Evolutionary conservation across 192 early-diverging fungal genomes (phyloP).

Genomic region (Chytriomyces sp.): DNA sequence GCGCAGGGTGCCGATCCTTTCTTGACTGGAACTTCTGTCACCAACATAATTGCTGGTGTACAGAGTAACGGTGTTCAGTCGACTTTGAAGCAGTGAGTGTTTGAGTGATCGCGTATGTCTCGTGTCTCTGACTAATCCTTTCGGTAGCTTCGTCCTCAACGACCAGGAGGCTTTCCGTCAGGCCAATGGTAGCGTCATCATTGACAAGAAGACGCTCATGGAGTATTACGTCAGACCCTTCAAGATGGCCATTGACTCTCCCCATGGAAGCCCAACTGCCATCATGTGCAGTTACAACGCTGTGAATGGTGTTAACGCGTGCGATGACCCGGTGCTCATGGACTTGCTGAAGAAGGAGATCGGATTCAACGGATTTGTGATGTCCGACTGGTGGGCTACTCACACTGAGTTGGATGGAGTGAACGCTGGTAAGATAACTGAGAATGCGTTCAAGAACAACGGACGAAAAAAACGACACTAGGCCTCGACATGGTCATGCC

Average conservation of each 20-base stretch:
- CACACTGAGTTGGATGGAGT: slow-evolving; percentile 60
- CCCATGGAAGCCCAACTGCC: slow-evolving; percentile 56
- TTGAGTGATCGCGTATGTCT: slow-evolving; percentile 52
- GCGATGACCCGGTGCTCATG: slow-evolving; percentile 53
- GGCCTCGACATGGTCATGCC: slow-evolving; percentile 70
- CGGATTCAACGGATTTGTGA: slow-evolving; percentile 65
- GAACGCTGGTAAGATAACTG: slow-evolving; percentile 48
- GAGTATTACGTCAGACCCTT: slow-evolving; percentile 65
- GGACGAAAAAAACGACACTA: not conserved
- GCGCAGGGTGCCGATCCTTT: slow-evolving; percentile 54
- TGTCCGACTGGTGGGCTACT: slow-evolving; percentile 64
- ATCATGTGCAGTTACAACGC: slow-evolving; percentile 68
- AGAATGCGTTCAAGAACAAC: slow-evolving; percentile 53
- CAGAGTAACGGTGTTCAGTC: slow-evolving; percentile 55
- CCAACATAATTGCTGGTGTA: slow-evolving; percentile 42
- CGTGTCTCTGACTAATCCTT: slow-evolving; percentile 43
- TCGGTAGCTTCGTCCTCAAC: slow-evolving; percentile 37
- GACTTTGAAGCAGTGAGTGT: slow-evolving; percentile 56
- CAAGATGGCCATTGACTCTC: slow-evolving; percentile 40
- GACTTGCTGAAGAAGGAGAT: slow-evolving; percentile 53
- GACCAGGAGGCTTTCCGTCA: slow-evolving; percentile 52
- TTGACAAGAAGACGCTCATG: slow-evolving; percentile 58
- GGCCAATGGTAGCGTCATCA: slow-evolving; percentile 12
- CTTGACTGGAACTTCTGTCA: slow-evolving; percentile 35
- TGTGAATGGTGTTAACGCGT: slow-evolving; percentile 60